Base-by-base conservation (phyloP, 768 basidiomycete species). In the Podaxis rugospora region DNA sequence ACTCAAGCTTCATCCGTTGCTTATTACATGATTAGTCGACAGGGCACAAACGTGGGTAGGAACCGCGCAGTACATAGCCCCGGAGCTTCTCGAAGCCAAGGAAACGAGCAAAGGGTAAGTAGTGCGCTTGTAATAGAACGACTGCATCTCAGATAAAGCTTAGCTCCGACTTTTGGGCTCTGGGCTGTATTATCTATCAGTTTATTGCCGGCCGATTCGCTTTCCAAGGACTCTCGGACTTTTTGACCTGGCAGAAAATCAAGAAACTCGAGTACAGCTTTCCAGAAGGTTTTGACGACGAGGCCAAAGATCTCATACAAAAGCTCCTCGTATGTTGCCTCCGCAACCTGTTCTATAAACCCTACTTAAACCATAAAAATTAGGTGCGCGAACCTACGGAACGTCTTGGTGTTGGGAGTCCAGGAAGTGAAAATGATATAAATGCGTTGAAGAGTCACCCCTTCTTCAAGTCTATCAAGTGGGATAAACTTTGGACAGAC, bases 201-300 rank as follows among this genome's bases (percentile, higher is more conserved):
- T 89, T 98, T 80, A 87, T 98, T 55, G 85, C 90, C 11, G 96
- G 95, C 40, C 85, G 84, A 44, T 95, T 95, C 65, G 92, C 95
- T 1, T 99, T 99, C 77, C 85, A 91, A 64, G 95, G 90, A 3
- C 78, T 87, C 5, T 94, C 95, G 0, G 93, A 98, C 62, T 98
- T 95, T 69, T 84, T 97, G 62, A 97, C 91, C 35, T 95, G 94
- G 84, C 89, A 97, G 69, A 94, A 93, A 76, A 92, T 98, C 74
- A 90, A 95, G 74, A 81, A 85, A 49, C 78, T 92, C 51, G 90
- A 96, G 49, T 98, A 94, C 75, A 78, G 83, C 21, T 92, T 95
- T 69, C 94, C 96, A 0, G 87, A 89, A 7, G 89, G 85, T 1
- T 95, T 97, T 67, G 92, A 96, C 67, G 76, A 80, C 49, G 81